phyloP scores from a whole-genome alignment of 306 rosid species.

The Psophocarpus tetragonolobus region DNA sequence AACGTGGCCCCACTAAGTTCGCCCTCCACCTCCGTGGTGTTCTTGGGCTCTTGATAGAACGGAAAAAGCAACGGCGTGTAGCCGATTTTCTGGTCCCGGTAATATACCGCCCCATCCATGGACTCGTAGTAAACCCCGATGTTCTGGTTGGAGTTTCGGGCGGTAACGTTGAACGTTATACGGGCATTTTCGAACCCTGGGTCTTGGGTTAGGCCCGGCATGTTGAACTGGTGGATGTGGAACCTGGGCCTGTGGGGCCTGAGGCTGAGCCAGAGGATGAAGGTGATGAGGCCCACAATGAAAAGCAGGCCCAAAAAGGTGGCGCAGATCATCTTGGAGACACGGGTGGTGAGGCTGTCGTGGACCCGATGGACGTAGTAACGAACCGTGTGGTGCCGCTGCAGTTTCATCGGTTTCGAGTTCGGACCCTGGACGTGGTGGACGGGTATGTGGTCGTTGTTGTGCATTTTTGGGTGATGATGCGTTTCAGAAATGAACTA shows the following conservation, averaged over 20 bases:
- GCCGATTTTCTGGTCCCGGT: constrained; percentile 66
- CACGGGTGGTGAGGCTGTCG: constrained; percentile 75
- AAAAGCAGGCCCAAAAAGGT: constrained; percentile 60
- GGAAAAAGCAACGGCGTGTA: constrained; percentile 39
- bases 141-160: constrained; percentile 74
- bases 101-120: constrained; percentile 57
- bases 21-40: constrained; percentile 47
- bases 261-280: constrained; percentile 83
- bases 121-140: constrained; percentile 64
- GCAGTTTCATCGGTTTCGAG: constrained; percentile 45
- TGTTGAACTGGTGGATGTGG: constrained; percentile 54
- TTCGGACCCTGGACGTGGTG: constrained; percentile 27
- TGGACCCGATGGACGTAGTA: constrained; percentile 71
- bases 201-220: constrained; percentile 57
- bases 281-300: constrained; percentile 54
- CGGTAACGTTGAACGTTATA: constrained; percentile 49
- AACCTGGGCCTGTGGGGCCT: constrained; percentile 92
- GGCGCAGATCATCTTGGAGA: constrained; percentile 69
- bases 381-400: constrained; percentile 64
- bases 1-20: constrained; percentile 51
- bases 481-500: constrained; percentile 1
- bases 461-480: constrained; percentile 45
- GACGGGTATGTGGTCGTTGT: constrained; percentile 44
- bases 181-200: constrained; percentile 53
- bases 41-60: constrained; percentile 72